Evolutionary conservation across 345 rosid species (phyloP).

Genomic region (Brassica carinata): DNA sequence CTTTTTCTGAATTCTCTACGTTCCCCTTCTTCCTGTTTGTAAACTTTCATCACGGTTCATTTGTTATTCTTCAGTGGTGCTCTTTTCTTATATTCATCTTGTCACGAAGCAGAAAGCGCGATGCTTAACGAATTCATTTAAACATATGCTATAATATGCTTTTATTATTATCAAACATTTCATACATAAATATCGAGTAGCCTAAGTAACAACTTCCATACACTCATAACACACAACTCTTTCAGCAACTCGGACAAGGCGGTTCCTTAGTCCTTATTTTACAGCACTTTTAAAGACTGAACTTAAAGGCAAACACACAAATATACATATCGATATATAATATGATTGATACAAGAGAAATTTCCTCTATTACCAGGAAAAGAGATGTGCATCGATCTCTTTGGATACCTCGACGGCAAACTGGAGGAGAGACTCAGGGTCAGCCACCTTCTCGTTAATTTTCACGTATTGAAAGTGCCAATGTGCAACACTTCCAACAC

Average conservation of each 20-base stretch:
- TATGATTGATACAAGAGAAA: not conserved
- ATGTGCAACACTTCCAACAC: conserved; percentile 20
- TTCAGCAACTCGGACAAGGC: not conserved
- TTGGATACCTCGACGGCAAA: conserved; percentile 18
- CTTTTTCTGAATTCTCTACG: not conserved
- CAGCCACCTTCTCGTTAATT: conserved; percentile 35
- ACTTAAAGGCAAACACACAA: not conserved
- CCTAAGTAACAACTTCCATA: not conserved
- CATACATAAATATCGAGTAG: not conserved
- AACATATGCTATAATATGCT: not conserved
- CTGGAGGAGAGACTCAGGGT: conserved; percentile 28
- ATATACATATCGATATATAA: not conserved
- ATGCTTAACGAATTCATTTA: not conserved
- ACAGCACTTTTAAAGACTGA: not conserved
- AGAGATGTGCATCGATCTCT: conserved; percentile 36
- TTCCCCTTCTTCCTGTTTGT: not conserved
- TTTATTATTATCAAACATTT: not conserved
- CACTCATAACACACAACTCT: not conserved
- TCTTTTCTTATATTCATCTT: not conserved
- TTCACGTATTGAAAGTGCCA: conserved; percentile 43
- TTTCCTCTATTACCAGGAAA: not conserved
- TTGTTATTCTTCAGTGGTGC: not conserved
- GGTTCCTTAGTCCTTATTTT: not conserved
- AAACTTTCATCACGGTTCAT: not conserved
- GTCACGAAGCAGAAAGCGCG: not conserved